These are phyloP conservation scores for Neoarthrinium moseri DNA, from an alignment of 2,329 filamentous ascomycete species.

Conservation along the genomic window DNA sequence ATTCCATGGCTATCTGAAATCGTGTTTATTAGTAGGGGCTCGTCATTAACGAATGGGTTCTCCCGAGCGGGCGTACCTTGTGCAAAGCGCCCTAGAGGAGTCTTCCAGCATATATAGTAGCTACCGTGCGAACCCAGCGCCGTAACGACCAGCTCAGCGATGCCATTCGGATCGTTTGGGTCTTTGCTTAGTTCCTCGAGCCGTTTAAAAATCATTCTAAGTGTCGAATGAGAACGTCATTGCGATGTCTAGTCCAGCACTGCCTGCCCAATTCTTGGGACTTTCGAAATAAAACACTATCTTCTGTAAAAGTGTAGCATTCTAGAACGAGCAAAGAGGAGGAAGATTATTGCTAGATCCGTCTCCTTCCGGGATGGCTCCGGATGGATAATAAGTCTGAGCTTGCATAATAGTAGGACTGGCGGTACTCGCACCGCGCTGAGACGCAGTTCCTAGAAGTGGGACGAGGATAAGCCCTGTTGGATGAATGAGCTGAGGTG, in stretches of 20 bases:
- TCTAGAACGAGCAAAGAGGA: no score
- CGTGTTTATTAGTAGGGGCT: not conserved
- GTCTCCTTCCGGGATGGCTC: no score
- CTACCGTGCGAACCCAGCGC: slow-evolving; percentile 26
- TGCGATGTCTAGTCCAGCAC: slow-evolving; percentile 3
- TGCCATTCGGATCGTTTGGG: slow-evolving; percentile 20
- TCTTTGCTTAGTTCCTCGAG: slow-evolving; percentile 21
- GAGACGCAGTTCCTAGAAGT: no score
- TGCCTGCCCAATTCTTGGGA: not conserved
- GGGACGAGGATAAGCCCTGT: no score
- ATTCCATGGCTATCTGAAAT: slow-evolving; percentile 24
- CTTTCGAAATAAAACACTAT: not conserved
- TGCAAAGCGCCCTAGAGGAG: slow-evolving; percentile 22
- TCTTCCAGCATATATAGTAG: slow-evolving; percentile 32
- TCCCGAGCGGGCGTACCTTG: slow-evolving; percentile 20
- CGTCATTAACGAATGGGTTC: not conserved
- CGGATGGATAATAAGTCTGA: no score
- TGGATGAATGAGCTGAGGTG: no score
- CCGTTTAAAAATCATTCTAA: slow-evolving; percentile 24
- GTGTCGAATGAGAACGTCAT: slow-evolving; percentile 2
- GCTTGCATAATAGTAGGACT: no score
- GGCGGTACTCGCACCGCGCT: no score
- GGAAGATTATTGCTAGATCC: no score
- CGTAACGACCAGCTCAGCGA: slow-evolving; percentile 29
- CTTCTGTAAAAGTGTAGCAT: no score